phyloP scores from a whole-genome alignment of 495 filamentous ascomycete genomes.

The Xylaria telfairii region DNA sequence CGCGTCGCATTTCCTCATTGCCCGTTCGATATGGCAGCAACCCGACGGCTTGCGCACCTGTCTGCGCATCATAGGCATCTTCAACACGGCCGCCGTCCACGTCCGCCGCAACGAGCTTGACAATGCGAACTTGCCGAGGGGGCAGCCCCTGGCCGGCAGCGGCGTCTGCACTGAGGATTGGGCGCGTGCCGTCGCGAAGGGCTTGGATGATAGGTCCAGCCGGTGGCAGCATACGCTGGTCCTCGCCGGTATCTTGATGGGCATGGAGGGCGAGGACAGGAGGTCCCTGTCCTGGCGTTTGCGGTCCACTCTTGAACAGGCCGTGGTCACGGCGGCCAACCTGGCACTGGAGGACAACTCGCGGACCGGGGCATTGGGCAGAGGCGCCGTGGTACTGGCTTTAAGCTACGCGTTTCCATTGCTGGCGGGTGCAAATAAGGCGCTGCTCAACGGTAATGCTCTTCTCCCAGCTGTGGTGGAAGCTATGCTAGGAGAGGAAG shows the following conservation, averaged over 20 bases:
- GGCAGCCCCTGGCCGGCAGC: constrained; percentile 50
- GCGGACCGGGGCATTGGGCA: constrained; percentile 60
- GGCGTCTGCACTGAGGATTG: constrained; percentile 72
- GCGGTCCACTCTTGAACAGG: constrained; percentile 74
- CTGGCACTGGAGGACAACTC: constrained; percentile 65
- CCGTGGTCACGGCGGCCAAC: constrained; percentile 79
- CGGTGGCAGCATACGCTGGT: constrained; percentile 89
- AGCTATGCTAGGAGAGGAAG: constrained; percentile 70
- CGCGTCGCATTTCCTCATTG: constrained; percentile 84
- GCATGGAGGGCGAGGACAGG: constrained; percentile 73
- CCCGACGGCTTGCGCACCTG: constrained; percentile 74
- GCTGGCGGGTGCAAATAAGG: constrained; percentile 64
- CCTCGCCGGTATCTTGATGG: constrained; percentile 80
- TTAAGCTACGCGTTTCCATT: constrained; percentile 80
- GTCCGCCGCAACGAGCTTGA: constrained; percentile 63
- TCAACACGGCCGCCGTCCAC: constrained; percentile 79
- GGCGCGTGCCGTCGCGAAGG: constrained; percentile 81
- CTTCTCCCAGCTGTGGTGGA: constrained; percentile 74
- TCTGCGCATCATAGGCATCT: constrained; percentile 82
- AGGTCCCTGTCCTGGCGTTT: constrained; percentile 66
- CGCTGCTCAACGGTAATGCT: constrained; percentile 71
- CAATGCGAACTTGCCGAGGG: constrained; percentile 52
- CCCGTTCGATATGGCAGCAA: constrained; percentile 84
- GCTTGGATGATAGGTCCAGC: constrained; percentile 81
- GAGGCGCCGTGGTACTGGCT: constrained; percentile 69